Evolutionary conservation across 805 yeast genomes (phyloP).

Genomic region (Lipomyces starkeyi): DNA sequence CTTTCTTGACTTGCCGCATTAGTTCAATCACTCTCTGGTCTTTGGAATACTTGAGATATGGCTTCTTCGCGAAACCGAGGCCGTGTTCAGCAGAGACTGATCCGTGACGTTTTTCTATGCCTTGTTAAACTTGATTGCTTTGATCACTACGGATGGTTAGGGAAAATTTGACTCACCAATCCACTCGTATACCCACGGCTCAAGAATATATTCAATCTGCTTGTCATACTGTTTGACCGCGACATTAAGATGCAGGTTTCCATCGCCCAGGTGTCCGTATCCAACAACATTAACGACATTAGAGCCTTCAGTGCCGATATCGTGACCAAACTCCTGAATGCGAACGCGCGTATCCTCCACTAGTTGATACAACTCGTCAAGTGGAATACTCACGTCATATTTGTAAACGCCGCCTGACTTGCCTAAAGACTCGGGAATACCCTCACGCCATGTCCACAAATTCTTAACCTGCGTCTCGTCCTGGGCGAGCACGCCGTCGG

Average conservation of each 20-base stretch:
- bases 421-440: conserved; percentile 86
- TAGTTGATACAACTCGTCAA: conserved; percentile 76
- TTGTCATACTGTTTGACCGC: conserved; percentile 84
- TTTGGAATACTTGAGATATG: conserved; percentile 85
- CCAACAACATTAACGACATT: conserved; percentile 88
- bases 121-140: conserved; percentile 33
- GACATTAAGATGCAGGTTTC: conserved; percentile 92
- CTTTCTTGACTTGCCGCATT: conserved; percentile 79
- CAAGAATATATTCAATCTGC: conserved; percentile 78
- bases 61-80: conserved; percentile 93
- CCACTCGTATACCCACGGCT: conserved; percentile 96
- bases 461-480: conserved; percentile 84
- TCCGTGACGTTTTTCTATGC: conserved; percentile 61
- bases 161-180: conserved; percentile 49
- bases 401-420: conserved; percentile 93
- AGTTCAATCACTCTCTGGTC: conserved; percentile 68
- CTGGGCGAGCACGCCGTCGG: conserved; percentile 96
- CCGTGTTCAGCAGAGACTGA: conserved; percentile 98
- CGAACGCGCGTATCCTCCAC: conserved; percentile 77
- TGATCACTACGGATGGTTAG: not conserved
- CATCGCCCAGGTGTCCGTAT: conserved; percentile 98
- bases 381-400: conserved; percentile 93
- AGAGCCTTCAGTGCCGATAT: conserved; percentile 51
- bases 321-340: conserved; percentile 63
- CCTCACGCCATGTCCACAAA: conserved; percentile 96